Evolutionary conservation across 371 early-diverging fungal genomes (phyloP), one percentile per base, ranked within the genome.

Genomic region (Batkoa obscura): DNA sequence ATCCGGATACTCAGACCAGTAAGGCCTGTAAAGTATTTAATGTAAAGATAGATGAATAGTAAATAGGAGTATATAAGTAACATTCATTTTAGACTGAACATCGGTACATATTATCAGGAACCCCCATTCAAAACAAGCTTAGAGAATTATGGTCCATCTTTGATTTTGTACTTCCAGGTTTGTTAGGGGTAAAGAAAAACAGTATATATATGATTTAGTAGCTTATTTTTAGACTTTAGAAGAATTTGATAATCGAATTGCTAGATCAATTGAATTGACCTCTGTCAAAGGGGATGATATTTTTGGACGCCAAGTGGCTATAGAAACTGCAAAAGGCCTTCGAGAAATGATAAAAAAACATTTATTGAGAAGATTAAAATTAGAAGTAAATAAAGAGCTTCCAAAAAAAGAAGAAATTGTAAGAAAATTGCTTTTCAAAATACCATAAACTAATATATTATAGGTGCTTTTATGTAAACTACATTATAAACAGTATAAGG

Each of bases 111-210:
- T 72, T 98, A 0, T 87, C 91, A 1, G 99, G 99, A 15, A 99
- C 99, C 15, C 98, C 98, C 0, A 94, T 99, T 43, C 98, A 99
- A 64, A 99, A 99, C 66, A 94, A 88, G 60, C 68, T 98, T 41
- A 84, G 78, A 47, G 99, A 99, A 62, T 75, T 99, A 6, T 98
- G 98, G 98, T 87, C 89, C 1, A 67, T 98, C 35, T 89, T 90
- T 62, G 96, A 99, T 68, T 98, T 94, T 68, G 79, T 93, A 0
- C 88, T 78, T 60, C 98, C 98, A 1, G 96, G 94, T 2, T 74
- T 87, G 43, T 71, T 99, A 9, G 98, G 98, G 34, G 80, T 79
- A 63, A 64, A 70, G 57, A 3, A 6, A 13, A 35, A 10, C 13
- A 10, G 1, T 42, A 15, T 37, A 23, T 43, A 17, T 43, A n/a